Evolutionary conservation across 1,284 basidiomycete genomes (phyloP), one percentile per base, ranked within the genome.

Genomic region (Boletus hoseneyae): DNA sequence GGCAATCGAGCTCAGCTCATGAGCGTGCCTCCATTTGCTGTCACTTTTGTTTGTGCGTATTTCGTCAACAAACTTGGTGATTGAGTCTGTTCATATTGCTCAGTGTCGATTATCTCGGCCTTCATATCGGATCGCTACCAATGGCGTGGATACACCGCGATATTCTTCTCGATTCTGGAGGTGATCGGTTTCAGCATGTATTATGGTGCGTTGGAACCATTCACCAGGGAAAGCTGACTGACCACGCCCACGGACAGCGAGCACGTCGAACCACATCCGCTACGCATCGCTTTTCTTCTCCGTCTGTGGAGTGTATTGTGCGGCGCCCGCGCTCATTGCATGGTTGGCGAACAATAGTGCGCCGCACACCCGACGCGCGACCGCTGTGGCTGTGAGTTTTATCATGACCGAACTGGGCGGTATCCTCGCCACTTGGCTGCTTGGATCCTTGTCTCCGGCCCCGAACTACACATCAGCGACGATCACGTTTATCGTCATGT

Each of bases 281-380:
- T 82, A 82, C 50, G 75, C 64, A 6, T 76, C 75, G 8, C 67
- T 82, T 0, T 82, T 79, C 67, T 67, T 80, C 47, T 72, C 72
- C 6, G 68, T 79, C 23, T 53, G 74, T 0, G 79, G 80, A 13
- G 63, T 68, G 13, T 77, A 75, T 60, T 63, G 70, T 12, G 52
- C 66, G 5, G 71, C 73, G 0, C 74, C 79, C 1, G 66, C 76
- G 3, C 45, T 77, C n/a, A 66, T 65, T 1, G 73, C 79, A 0
- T 82, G 80, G 80, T 58, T 68, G 40, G 70, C 82, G n/a, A 83
- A 83, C 61, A 85, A 85, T 62, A 72, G 78, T 16, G 70, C 77
- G 0, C 80, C 80, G 0, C 76, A 81, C 55, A 71, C 73, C 39
- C 69, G 79, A 35, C 73, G 80, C 10, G 80, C 79, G 5, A 78